Conservation (phyloP, 2,329 filamentous ascomycete species). For the Ascochyta lentis region DNA sequence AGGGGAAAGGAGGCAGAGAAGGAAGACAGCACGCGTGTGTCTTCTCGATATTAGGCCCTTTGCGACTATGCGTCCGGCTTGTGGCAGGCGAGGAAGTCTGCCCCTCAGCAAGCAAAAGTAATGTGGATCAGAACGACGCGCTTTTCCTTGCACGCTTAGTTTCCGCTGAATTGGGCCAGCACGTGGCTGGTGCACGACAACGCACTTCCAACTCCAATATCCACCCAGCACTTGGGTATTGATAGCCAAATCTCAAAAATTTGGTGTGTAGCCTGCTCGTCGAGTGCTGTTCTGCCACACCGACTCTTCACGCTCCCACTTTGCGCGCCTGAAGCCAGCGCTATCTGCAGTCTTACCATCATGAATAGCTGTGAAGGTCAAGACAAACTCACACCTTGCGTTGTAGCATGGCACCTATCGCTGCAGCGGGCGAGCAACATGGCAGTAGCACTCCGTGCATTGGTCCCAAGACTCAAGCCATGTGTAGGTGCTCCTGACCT, state of each 20-base stretch:
- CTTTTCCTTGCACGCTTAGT: constrained; percentile 11
- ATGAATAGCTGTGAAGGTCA: not conserved
- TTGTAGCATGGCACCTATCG: not conserved
- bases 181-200: constrained; percentile 15
- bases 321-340: no score
- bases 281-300: not conserved
- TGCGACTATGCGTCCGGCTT: constrained; percentile 35
- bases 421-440: not conserved
- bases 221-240: no score
- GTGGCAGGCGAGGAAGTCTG: constrained; percentile 27
- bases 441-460: not conserved
- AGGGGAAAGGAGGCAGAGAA: not conserved
- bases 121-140: constrained; percentile 14
- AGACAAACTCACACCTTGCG: not conserved
- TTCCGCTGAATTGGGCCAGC: constrained; percentile 7
- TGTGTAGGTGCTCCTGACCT: not conserved
- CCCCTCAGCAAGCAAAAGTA: constrained; percentile 12
- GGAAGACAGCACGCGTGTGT: constrained; percentile 22
- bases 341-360: not conserved
- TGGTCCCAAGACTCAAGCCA: not conserved
- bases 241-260: no score
- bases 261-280: not conserved
- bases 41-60: constrained; percentile 29
- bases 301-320: not conserved
- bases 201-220: constrained; percentile 4